Percentiles rank a stretch among this genome's conserved stretches.
These are phyloP conservation scores for Botryotinia calthae DNA, from an alignment of 2,329 filamentous ascomycete genomes.

Conservation along the genomic window DNA sequence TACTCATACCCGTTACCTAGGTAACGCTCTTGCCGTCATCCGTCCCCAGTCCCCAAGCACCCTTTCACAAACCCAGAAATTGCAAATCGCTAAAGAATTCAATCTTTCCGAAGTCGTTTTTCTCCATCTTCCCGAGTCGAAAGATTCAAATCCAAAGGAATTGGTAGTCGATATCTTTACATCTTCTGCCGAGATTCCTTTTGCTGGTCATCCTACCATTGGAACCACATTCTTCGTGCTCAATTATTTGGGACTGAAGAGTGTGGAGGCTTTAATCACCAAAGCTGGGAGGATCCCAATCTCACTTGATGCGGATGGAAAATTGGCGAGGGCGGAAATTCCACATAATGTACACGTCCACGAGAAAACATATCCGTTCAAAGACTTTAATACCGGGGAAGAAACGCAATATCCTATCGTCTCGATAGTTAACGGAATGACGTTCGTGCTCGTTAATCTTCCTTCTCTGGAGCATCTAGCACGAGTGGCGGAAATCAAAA, in stretches of 20 bases:
- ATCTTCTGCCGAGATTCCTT: conserved; percentile 52
- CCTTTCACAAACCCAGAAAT: conserved; percentile 54
- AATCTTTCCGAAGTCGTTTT: conserved; percentile 65
- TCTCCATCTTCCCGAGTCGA: conserved; percentile 45
- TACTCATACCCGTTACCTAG: conserved; percentile 50
- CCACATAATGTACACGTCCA: conserved; percentile 68
- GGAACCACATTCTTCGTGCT: conserved; percentile 52
- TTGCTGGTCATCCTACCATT: conserved; percentile 62
- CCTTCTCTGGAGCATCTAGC: conserved; percentile 52
- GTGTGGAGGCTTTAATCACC: conserved; percentile 43
- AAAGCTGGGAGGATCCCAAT: conserved; percentile 58
- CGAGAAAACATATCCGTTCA: conserved; percentile 39
- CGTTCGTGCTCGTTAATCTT: conserved; percentile 65
- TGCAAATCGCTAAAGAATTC: conserved; percentile 60
- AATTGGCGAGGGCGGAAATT: conserved; percentile 59
- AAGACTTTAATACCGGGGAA: neutral
- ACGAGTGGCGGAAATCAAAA: conserved; percentile 33
- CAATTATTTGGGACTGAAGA: conserved; percentile 23
- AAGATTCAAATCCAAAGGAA: conserved; percentile 22
- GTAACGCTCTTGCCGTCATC: conserved; percentile 62
- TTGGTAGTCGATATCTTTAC: conserved; percentile 60
- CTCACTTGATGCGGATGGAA: conserved; percentile 39
- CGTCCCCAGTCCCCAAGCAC: conserved; percentile 45
- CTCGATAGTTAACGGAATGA: conserved; percentile 71
- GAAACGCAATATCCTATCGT: conserved; percentile 46